These are phyloP conservation scores for Paratinospora sagittata DNA, from an alignment of 164 flowering plant species.

Conservation along the genomic window DNA sequence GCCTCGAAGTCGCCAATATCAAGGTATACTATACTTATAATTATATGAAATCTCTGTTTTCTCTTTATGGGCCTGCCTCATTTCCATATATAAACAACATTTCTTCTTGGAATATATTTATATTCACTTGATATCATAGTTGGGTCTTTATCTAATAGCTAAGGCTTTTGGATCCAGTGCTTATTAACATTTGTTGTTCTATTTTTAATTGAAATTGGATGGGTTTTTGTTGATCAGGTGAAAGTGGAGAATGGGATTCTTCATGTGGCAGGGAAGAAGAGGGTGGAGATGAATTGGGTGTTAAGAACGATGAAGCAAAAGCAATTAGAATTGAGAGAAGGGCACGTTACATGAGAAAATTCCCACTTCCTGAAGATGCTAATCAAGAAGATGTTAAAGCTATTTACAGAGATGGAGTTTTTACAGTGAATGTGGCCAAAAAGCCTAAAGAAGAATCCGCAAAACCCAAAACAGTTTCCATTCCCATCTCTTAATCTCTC, in stretches of 20 bases:
- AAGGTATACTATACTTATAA: no score
- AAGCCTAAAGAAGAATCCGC: conserved; percentile 7
- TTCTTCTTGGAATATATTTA: no score
- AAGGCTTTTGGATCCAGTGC: no score
- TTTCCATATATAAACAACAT: no score
- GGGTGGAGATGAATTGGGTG: conserved; percentile 5
- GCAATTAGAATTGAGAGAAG: conserved; percentile 21
- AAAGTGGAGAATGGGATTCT: conserved; percentile 27
- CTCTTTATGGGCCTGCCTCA: no score
- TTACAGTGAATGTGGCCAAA: conserved; percentile 20
- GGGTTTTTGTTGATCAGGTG: conserved; percentile 11
- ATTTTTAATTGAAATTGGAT: no score
- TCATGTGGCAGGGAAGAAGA: conserved; percentile 19
- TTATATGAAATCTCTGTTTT: background rate
- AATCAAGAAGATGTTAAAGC: conserved; percentile 22
- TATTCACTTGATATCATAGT: no score
- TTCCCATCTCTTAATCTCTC: conserved; percentile 14
- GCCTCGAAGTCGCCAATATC: conserved; percentile 18
- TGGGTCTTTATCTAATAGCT: no score
- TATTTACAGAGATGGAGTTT: conserved; percentile 22
- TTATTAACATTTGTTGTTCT: no score
- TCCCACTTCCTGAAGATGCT: conserved; percentile 20
- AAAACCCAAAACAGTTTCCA: conserved; percentile 12
- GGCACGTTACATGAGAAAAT: conserved; percentile 23
- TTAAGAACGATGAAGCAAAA: conserved; percentile 6